Evolutionary conservation across 352 stramenopile genomes (phyloP), one percentile per base, ranked within the genome.

Genomic region (Phytophthora cajani): DNA sequence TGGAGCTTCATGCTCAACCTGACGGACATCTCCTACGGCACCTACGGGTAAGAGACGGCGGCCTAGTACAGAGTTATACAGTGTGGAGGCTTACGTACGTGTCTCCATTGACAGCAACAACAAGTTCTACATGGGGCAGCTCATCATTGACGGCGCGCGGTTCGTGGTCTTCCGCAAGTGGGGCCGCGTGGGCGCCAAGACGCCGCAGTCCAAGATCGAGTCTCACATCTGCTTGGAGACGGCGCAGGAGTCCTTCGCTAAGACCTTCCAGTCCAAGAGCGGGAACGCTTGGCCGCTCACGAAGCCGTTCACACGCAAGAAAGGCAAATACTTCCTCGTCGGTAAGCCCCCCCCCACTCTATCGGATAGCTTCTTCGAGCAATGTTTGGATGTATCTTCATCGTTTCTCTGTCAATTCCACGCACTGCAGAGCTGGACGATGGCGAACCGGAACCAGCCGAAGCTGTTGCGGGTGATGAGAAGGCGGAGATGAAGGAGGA

Each of bases 1-100:
- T 93, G 85, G 85, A 82, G 77, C 58, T 86, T 87, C 46, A 90
- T 93, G 78, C 74, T 93, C 57, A 93, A 86, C 51, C 78, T 82
- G 32, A 49, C 42, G 17, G 42, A 49, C 42, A 49, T 49, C 42
- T 49, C 42, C 42, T 49, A 49, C 42, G 42, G 42, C 16, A 49
- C 42, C 17, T 49, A 21, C 7, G 42, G 42, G 42, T 49, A 17
- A 49, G 42, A 49, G 14, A 49, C 30, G 14, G 23, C 30, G 30
- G 30, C 7, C 30, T 36, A 11, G 30, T 10, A 36, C 30, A 2
- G 30, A 1, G 30, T 7, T 36, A 36, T 36, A 36, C 30, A 36
- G 30, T 36, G 30, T 11, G 30, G 30, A 36, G 30, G 30, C 30
- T 36, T 36, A 36, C 74, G 10, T 89, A 81, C 5, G 4, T 42